Evolutionary conservation across 2,329 filamentous ascomycete species (phyloP).

Genomic region (Colletotrichum orchidophilum): DNA sequence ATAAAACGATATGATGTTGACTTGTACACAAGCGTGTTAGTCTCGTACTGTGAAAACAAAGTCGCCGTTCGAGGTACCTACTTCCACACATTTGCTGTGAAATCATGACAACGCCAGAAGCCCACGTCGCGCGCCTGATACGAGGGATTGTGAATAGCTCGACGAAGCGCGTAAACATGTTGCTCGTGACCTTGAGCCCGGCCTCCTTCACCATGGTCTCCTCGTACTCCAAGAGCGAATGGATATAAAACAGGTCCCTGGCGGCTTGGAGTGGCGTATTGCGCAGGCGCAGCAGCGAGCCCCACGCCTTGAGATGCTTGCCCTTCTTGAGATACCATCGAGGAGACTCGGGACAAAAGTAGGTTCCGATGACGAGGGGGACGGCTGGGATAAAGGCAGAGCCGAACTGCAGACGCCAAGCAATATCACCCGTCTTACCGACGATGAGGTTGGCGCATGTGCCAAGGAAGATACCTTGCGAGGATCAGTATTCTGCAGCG

Average conservation of each 20-base stretch:
- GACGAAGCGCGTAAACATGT: conserved; percentile 58
- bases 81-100: conserved; percentile 69
- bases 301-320: conserved; percentile 62
- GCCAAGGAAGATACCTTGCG: conserved; percentile 70
- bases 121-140: conserved; percentile 69
- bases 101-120: conserved; percentile 75
- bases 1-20: conserved; percentile 62
- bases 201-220: conserved; percentile 38
- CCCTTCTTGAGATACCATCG: conserved; percentile 74
- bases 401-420: conserved; percentile 72
- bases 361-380: conserved; percentile 65
- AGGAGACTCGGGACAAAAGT: conserved; percentile 71
- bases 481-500: conserved; percentile 1
- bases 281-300: conserved; percentile 64
- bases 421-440: conserved; percentile 64
- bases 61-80: conserved; percentile 32
- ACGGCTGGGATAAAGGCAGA: conserved; percentile 73
- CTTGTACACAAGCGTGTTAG: conserved; percentile 30
- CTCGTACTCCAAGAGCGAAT: conserved; percentile 48
- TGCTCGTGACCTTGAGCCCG: conserved; percentile 50
- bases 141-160: conserved; percentile 68
- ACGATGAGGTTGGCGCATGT: conserved; percentile 73
- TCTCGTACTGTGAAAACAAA: background rate
- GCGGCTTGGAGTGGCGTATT: conserved; percentile 69
- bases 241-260: conserved; percentile 70